Evolutionary conservation across 331 rosid genomes (phyloP).

Genomic region (Malus hybrid): DNA sequence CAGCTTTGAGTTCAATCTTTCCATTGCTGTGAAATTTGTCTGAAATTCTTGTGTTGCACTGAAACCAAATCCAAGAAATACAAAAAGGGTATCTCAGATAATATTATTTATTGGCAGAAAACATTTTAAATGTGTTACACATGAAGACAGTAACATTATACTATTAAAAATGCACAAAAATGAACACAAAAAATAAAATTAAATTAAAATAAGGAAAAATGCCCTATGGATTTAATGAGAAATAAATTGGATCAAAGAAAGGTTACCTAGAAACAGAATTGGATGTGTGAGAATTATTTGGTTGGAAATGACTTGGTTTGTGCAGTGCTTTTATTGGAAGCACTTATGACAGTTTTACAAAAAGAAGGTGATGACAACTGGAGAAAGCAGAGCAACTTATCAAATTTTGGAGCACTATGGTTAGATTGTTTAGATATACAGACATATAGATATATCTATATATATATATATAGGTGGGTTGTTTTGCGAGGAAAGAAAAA

Average conservation of each 20-base stretch:
- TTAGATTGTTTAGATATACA: background rate
- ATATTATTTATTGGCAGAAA: background rate
- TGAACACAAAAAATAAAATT: background rate
- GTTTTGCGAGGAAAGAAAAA: conserved; percentile 10
- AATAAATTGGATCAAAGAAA: background rate
- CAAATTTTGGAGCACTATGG: conserved; percentile 39
- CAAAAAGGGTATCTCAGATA: conserved; percentile 5
- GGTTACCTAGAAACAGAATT: conserved; percentile 9
- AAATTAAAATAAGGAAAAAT: background rate
- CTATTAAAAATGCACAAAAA: background rate
- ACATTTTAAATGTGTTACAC: background rate
- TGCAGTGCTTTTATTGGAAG: conserved; percentile 30
- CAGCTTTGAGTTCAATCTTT: conserved; percentile 89
- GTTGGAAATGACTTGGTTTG: conserved; percentile 20
- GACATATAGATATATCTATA: background rate
- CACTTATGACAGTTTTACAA: conserved; percentile 23
- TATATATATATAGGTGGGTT: conserved; percentile 22
- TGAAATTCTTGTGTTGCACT: conserved; percentile 3
- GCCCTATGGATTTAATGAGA: background rate
- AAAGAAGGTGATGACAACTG: conserved; percentile 34
- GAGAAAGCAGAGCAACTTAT: conserved; percentile 29
- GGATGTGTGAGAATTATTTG: background rate
- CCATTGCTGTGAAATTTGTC: conserved; percentile 37
- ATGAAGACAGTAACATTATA: conserved; percentile 4
- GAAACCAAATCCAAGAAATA: conserved; percentile 19